A percentile compares a stretch with the other conserved stretches of the same genome.
phyloP scores from a whole-genome alignment of 768 basidiomycete species.

The Tricholoma terreum region DNA sequence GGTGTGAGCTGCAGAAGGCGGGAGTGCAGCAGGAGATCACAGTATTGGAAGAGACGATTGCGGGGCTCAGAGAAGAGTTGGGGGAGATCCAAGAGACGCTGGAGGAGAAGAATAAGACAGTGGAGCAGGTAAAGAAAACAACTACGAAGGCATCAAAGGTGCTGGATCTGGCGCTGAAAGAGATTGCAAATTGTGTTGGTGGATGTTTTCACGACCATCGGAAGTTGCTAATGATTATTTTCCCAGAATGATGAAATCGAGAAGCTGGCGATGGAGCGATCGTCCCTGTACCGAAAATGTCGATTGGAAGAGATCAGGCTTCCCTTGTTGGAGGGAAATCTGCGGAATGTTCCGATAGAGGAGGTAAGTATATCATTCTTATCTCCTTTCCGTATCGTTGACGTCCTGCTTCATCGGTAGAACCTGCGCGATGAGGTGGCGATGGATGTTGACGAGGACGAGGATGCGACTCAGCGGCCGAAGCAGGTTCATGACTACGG shows the following conservation, averaged over 20 bases:
- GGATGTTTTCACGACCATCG: not conserved
- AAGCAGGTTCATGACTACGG: slow-evolving; percentile 79
- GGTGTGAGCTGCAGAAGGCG: slow-evolving; percentile 52
- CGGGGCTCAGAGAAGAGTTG: slow-evolving; percentile 58
- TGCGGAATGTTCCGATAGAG: slow-evolving; percentile 91
- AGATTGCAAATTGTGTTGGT: slow-evolving; percentile 76
- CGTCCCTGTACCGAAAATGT: slow-evolving; percentile 86
- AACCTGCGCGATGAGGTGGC: slow-evolving; percentile 80
- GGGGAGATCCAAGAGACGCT: slow-evolving; percentile 56
- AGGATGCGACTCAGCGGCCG: slow-evolving; percentile 72
- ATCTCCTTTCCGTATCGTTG: not conserved
- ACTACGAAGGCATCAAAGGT: slow-evolving; percentile 67
- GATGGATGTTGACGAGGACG: slow-evolving; percentile 92
- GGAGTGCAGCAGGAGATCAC: slow-evolving; percentile 59
- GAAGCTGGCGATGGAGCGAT: slow-evolving; percentile 80
- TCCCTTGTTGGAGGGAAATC: slow-evolving; percentile 69
- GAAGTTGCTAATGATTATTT: slow-evolving; percentile 1
- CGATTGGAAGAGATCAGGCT: slow-evolving; percentile 88
- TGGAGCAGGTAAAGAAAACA: slow-evolving; percentile 74
- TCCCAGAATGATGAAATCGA: slow-evolving; percentile 76
- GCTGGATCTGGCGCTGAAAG: slow-evolving; percentile 86
- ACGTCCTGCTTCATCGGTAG: slow-evolving; percentile 32
- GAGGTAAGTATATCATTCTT: slow-evolving; percentile 54
- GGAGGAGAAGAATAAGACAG: slow-evolving; percentile 68
- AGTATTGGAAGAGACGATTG: slow-evolving; percentile 52